Evolutionary conservation across 345 rosid genomes (phyloP).

Genomic region (Eucalyptus curtisii): DNA sequence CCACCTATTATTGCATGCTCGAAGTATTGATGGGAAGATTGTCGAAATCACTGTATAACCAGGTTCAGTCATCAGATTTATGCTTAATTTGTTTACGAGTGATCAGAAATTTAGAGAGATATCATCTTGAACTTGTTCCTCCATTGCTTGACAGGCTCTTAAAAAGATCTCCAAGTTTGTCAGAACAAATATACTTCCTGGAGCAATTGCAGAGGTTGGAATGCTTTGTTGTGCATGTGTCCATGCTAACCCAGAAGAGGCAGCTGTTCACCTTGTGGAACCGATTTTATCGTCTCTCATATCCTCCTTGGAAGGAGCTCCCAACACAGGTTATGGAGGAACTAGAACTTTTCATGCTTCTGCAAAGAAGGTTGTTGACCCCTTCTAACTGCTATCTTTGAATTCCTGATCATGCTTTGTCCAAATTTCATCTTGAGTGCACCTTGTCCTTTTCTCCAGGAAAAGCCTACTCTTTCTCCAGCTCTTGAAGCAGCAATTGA

Average conservation of each 20-base stretch:
- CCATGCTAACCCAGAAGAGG: conserved; percentile 92
- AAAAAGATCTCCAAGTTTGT: conserved; percentile 95
- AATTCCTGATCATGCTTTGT: neutral
- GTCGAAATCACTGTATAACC: conserved; percentile 72
- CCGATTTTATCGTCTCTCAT: conserved; percentile 69
- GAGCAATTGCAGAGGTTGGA: conserved; percentile 98
- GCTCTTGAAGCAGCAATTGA: conserved; percentile 93
- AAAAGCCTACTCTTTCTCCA: conserved; percentile 74
- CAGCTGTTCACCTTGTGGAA: conserved; percentile 72
- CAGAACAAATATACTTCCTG: conserved; percentile 87
- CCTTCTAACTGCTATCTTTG: conserved; percentile 5
- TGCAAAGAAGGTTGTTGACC: conserved; percentile 51
- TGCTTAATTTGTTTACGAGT: neutral
- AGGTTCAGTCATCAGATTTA: conserved; percentile 33
- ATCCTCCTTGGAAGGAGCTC: conserved; percentile 84
- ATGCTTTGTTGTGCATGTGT: conserved; percentile 96
- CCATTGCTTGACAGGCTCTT: conserved; percentile 54
- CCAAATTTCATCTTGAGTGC: neutral
- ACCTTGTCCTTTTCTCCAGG: conserved; percentile 19
- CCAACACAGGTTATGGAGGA: conserved; percentile 89
- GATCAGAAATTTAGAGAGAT: neutral
- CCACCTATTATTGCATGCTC: conserved; percentile 95
- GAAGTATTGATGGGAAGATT: conserved; percentile 92
- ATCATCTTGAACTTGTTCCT: neutral
- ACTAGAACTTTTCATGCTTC: conserved; percentile 33